Evolutionary conservation across 805 yeast species (phyloP), one percentile per base, ranked within the genome.

Genomic region (Ogataea paradorogensis): DNA sequence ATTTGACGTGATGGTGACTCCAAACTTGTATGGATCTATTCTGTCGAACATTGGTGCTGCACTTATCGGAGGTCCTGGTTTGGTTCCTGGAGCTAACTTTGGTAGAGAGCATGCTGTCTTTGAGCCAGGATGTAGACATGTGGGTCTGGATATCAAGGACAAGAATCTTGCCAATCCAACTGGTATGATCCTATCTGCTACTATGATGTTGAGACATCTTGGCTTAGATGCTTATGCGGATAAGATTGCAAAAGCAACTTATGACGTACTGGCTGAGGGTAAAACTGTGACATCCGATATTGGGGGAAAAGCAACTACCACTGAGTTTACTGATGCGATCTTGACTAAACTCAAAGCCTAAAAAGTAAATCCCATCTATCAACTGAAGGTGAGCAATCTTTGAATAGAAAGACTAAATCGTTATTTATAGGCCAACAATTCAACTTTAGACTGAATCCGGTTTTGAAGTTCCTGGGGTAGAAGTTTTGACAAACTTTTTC

Each of bases 81-180:
- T 91, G 58, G 96, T 91, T 41, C 97, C 99, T 56, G 98, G 98
- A 70, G 96, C 95, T 61, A 88, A 89, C 76, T 90, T 86, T 54
- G 99, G 99, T 70, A 84, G 95, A 69, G 97, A 91, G 59, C 83
- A 84, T 67, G 98, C 98, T 42, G 95, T 91, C 47, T 91, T 93
- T 69, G 99, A 91, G 76, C 98, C 99, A 59, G 99, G 98, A 71
- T 90, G 97, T 73, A 86, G 99, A 78, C 98, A 90, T 74, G 98
- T 90, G 60, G 98, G 98, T 70, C 76, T 91, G 58, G 97, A 91
- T 69, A 86, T 93, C 66, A 77, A 86, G 76, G 97, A 95, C 63
- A 79, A 86, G 70, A 85, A 88, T 75, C 76, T 87, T 50, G 98
- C 98, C 51, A 91, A 91, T 81, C 99, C 99, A 65, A 87, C 97